Evolutionary conservation across 164 flowering plant genomes (phyloP).

Genomic region (Echeveria elegans): DNA sequence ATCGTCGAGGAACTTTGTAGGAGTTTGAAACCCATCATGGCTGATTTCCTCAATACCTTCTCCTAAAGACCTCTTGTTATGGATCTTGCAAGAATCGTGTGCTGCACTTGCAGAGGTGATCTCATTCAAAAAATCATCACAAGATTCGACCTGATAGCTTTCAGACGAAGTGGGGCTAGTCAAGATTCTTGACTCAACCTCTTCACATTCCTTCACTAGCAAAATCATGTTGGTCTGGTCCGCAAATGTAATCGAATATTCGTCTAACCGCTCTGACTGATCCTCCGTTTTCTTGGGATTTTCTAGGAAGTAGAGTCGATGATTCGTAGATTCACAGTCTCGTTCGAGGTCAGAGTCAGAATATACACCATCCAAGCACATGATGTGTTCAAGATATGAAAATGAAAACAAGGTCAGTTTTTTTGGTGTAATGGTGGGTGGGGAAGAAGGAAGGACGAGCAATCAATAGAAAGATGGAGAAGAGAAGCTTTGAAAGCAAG

Average conservation of each 20-base stretch:
- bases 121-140: background rate
- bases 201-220: background rate
- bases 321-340: background rate
- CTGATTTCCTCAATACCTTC: background rate
- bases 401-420: background rate
- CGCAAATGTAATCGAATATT: background rate
- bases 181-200: conserved; percentile 2
- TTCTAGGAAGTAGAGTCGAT: background rate
- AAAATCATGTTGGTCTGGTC: background rate
- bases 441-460: background rate
- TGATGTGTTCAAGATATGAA: background rate
- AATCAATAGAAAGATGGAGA: conserved; percentile 1
- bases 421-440: background rate
- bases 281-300: background rate
- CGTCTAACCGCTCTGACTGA: background rate
- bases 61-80: background rate
- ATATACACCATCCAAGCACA: background rate
- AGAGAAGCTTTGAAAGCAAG: conserved; percentile 7
- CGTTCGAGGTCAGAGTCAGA: background rate
- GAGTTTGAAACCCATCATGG: conserved; percentile 1
- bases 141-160: background rate
- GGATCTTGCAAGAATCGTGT: background rate
- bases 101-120: background rate
- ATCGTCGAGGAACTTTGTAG: background rate
- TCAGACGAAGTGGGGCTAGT: background rate